Base-by-base conservation (phyloP, 2,329 filamentous ascomycete species). In the Ploettnerulaceae sp. region DNA sequence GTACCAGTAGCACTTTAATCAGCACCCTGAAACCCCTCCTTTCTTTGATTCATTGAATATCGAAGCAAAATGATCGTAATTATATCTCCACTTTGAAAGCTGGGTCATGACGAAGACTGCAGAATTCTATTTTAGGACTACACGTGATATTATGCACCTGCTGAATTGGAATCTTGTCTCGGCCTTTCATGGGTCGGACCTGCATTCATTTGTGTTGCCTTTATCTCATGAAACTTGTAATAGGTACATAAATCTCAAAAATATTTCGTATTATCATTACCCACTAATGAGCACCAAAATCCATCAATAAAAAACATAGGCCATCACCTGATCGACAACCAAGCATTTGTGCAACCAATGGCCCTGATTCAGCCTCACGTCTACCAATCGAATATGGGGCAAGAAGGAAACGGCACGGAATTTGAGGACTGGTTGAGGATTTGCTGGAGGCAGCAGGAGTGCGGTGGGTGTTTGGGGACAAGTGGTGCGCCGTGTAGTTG, bases 401-500 rank as follows among this genome's bases (percentile, higher is more conserved):
- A 14, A 14, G 26, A 17, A 11, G 25, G 25, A 7, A 48, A 45
- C 25, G 32, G 37, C 9, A 51, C 44, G 7, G 4, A 4, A 4
- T 54, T 44, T 22, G 50, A 62, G 21, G 65, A 67, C 9, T 70
- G 73, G 51, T 62, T 78, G 20, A 58, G 61, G 17, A 67, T 71
- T 40, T 79, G 75, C 60, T 80, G 75, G 76, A 60, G 62, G 8
- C 69, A 67, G 21, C 71, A 76, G 55, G 67, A 70, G 29, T 79
- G 75, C 55, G 60, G 61, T 8, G 58, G 61, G 7, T 80, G 76
- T 59, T 63, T 79, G 7, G 52, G 40, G 4, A 38, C 51, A 33
- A 25, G 46, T 4, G 37, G 49, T 25, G 43, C 66, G 2, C 48
- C 41, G 11, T 64, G 61, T 45, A 55, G n/a, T 37, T 29, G 38